Conservation (phyloP, 371 early-diverging fungal genomes). For the Dinochytrium kinnereticum region DNA sequence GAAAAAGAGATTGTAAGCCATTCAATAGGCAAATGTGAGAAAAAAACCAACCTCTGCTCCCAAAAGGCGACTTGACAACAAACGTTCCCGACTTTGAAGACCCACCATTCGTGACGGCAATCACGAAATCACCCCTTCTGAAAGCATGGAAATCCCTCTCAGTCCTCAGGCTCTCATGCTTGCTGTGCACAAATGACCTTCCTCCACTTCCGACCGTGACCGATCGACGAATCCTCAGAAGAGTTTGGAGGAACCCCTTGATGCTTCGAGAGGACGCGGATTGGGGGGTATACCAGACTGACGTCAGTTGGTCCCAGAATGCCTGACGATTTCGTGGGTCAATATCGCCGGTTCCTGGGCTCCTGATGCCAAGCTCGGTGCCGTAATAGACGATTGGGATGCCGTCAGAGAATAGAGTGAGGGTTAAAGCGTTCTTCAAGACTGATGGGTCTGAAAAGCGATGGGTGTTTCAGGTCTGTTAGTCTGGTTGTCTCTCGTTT, state of each 20-base stretch:
- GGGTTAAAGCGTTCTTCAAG: constrained; percentile 50
- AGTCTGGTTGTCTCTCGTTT: no score
- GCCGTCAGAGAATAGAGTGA: constrained; percentile 42
- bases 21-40: not conserved
- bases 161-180: constrained; percentile 11
- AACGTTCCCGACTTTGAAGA: not conserved
- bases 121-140: constrained; percentile 5
- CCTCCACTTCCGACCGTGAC: not conserved
- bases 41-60: not conserved
- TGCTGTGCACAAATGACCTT: not conserved
- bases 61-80: not conserved
- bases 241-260: not conserved
- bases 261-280: not conserved
- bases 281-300: constrained; percentile 24
- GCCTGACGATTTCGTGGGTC: constrained; percentile 51
- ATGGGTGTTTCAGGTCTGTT: not conserved
- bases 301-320: constrained; percentile 34
- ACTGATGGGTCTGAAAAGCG: constrained; percentile 28
- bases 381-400: constrained; percentile 53
- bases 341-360: constrained; percentile 33
- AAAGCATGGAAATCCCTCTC: constrained; percentile 19
- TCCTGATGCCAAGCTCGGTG: constrained; percentile 47
- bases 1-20: not conserved
- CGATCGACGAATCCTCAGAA: not conserved
- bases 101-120: constrained; percentile 17